Percentiles rank a stretch among this genome's conserved stretches.
Conservation (phyloP, 148 eudicot species). For the Spergularia bocconei region DNA sequence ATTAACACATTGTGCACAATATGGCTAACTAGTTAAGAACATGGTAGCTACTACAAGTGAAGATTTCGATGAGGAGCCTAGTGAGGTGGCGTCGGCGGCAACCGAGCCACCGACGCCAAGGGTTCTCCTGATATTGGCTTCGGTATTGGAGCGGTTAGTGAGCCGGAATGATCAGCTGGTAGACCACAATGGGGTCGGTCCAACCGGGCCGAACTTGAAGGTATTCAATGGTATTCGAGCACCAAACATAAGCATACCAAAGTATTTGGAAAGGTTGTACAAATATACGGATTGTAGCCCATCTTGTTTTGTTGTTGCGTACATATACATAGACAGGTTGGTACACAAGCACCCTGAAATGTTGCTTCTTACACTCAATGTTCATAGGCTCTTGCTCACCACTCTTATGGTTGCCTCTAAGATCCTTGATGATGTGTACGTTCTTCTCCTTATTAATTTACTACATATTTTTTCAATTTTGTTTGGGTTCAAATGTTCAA, state of each 20-base stretch:
- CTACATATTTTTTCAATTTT: background rate
- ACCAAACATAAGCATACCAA: conserved; percentile 68
- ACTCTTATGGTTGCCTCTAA: conserved; percentile 86
- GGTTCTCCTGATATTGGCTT: conserved; percentile 57
- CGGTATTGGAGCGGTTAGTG: conserved; percentile 63
- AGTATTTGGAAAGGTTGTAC: conserved; percentile 84
- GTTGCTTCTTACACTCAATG: conserved; percentile 68
- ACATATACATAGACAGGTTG: conserved; percentile 78
- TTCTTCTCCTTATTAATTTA: conserved; percentile 17
- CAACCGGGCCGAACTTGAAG: conserved; percentile 49
- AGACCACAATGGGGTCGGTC: background rate
- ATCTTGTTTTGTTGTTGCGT: conserved; percentile 88
- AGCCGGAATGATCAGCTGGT: conserved; percentile 56
- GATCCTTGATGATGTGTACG: conserved; percentile 87
- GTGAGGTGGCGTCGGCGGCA: conserved; percentile 1
- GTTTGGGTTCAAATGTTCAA: background rate
- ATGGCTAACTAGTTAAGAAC: too few relatives aligned
- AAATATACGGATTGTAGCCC: conserved; percentile 88
- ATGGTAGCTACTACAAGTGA: background rate
- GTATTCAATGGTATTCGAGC: conserved; percentile 77
- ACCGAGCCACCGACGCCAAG: conserved; percentile 42
- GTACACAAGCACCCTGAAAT: conserved; percentile 68
- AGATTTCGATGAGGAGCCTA: background rate
- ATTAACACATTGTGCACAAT: background rate
- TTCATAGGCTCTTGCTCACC: conserved; percentile 78